Evolutionary conservation across 2,329 filamentous ascomycete genomes (phyloP).

Genomic region (Rhexocercosporidium sp.): DNA sequence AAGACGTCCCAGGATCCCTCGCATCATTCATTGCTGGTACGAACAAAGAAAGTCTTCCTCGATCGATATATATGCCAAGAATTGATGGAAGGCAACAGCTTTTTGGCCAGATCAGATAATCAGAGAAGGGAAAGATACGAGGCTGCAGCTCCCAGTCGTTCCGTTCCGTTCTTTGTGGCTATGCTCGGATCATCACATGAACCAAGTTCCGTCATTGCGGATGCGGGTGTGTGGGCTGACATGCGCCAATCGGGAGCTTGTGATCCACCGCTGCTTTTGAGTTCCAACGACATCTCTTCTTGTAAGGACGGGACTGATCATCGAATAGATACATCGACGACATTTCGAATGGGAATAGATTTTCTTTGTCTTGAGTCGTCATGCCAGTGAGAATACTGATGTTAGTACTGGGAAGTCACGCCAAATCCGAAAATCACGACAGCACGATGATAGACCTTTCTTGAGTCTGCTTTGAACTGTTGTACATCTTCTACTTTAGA

Average conservation of each 20-base stretch:
- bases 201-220: not conserved
- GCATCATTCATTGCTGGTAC: not conserved
- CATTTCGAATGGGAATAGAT: not conserved
- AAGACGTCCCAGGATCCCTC: not conserved
- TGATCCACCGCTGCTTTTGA: not conserved
- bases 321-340: not conserved
- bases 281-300: not conserved
- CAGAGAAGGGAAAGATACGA: slow-evolving; percentile 10
- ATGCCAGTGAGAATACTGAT: not conserved
- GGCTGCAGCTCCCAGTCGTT: not conserved
- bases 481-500: not conserved
- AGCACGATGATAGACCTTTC: not conserved
- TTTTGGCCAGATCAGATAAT: not conserved
- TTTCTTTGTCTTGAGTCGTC: not conserved
- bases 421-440: not conserved
- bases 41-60: not conserved
- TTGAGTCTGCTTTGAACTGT: too few relatives aligned
- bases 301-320: too few relatives aligned
- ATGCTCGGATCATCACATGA: slow-evolving; percentile 8
- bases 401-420: not conserved
- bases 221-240: too few relatives aligned
- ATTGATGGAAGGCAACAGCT: not conserved
- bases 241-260: not conserved
- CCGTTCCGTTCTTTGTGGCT: not conserved
- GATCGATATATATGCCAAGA: slow-evolving; percentile 3